Conservation (phyloP, 163 green algal species). For the Trebouxiophyceae sp. region DNA sequence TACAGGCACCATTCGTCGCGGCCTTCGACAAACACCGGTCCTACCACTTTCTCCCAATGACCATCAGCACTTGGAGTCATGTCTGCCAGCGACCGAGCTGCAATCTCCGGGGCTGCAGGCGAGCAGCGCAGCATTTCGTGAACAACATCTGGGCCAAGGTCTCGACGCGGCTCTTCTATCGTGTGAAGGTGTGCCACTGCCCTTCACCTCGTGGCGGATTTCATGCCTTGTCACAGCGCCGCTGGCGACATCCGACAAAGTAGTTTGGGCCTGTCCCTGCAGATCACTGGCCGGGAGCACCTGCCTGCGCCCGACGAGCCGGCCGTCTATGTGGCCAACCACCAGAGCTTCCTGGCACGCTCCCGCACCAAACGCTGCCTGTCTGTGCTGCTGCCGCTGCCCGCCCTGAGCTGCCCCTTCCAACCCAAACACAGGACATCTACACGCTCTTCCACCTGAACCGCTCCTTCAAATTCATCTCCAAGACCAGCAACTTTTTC, state of each 20-base stretch:
- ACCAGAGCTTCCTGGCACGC: constrained; percentile 84
- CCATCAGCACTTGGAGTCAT: too few relatives aligned
- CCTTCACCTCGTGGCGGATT: too few relatives aligned
- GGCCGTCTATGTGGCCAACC: constrained; percentile 96
- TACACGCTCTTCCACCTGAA: constrained; percentile 94
- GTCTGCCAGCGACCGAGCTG: too few relatives aligned
- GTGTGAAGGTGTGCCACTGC: too few relatives aligned
- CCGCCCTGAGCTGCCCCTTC: too few relatives aligned
- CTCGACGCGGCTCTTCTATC: constrained; percentile 74
- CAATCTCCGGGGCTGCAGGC: constrained; percentile 32
- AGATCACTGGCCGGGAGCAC: constrained; percentile 83
- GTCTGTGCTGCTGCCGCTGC: too few relatives aligned
- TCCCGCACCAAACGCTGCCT: too few relatives aligned
- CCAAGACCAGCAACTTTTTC: constrained; percentile 92
- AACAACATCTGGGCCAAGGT: constrained; percentile 94
- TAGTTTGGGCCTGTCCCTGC: constrained; percentile 1
- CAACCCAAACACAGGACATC: too few relatives aligned
- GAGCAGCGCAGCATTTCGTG: constrained; percentile 73
- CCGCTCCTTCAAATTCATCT: constrained; percentile 98
- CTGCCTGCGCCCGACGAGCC: constrained; percentile 62
- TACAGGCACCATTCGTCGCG: constrained; percentile 66
- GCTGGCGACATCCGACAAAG: background rate
- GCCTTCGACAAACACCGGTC: constrained; percentile 76
- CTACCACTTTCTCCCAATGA: too few relatives aligned
- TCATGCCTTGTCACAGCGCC: background rate